Conservation (phyloP, 1,284 basidiomycete species). For the Trichosporon coremiiforme region DNA sequence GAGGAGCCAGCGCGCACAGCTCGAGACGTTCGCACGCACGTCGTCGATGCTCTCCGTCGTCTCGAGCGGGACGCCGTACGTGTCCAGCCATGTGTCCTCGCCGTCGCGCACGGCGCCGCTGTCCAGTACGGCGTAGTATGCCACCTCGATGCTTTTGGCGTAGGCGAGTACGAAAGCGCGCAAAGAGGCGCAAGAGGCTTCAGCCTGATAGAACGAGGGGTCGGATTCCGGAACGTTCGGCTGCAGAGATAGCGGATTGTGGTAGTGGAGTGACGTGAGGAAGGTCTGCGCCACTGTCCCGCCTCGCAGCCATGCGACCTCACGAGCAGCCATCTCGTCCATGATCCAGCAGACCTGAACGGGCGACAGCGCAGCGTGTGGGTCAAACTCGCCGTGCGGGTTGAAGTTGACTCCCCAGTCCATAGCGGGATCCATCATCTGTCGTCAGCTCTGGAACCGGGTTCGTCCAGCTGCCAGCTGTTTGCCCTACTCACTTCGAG, state of each 20-base stretch:
- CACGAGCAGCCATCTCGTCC: conserved; percentile 74
- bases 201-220: conserved; percentile 6
- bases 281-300: conserved; percentile 82
- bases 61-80: conserved; percentile 75
- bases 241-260: conserved; percentile 57
- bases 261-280: conserved; percentile 77
- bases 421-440: conserved; percentile 82
- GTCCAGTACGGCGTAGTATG: conserved; percentile 73
- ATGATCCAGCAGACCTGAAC: conserved; percentile 84
- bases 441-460: background rate
- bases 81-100: conserved; percentile 86
- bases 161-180: conserved; percentile 70
- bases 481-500: conserved; percentile 64
- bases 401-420: conserved; percentile 69
- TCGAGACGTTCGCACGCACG: conserved; percentile 65
- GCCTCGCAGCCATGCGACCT: conserved; percentile 87
- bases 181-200: conserved; percentile 70
- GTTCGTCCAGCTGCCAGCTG: background rate
- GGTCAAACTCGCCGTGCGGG: conserved; percentile 65
- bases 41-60: conserved; percentile 68
- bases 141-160: conserved; percentile 79
- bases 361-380: conserved; percentile 65
- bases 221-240: conserved; percentile 57
- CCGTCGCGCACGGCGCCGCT: conserved; percentile 67
- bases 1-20: conserved; percentile 61